Evolutionary conservation across 225 moss, liverwort and hornwort species (phyloP).

Genomic region (Antitrichia curtipendula): DNA sequence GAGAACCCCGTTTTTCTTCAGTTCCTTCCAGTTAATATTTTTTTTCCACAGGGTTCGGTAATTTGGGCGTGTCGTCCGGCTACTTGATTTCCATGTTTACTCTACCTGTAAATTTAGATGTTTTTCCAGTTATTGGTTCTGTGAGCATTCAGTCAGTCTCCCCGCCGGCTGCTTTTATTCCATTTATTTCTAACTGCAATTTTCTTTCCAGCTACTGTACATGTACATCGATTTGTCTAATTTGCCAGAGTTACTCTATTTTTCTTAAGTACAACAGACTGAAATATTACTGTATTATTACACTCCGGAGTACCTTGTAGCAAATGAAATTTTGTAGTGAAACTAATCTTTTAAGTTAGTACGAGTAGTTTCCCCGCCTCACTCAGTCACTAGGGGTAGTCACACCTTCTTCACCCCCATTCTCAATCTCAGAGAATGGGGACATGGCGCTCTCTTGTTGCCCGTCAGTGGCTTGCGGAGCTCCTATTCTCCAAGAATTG

Average conservation of each 20-base stretch:
- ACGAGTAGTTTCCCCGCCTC: neutral
- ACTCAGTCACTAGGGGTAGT: too few species aligned
- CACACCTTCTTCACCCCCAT: too few species aligned
- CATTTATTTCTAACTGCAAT: neutral
- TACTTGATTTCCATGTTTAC: neutral
- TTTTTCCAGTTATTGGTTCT: neutral
- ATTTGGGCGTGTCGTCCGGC: neutral
- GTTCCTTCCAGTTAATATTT: too few species aligned
- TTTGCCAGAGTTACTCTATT: neutral
- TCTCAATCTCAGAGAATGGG: too few species aligned
- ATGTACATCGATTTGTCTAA: neutral
- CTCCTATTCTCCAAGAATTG: too few species aligned
- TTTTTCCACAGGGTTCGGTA: too few species aligned
- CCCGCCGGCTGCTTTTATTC: neutral
- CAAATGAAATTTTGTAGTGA: neutral
- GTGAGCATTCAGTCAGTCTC: too few species aligned
- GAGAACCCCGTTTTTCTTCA: neutral
- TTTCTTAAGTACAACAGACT: neutral
- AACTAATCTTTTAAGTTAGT: neutral
- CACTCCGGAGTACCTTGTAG: too few species aligned
- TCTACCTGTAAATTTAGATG: neutral
- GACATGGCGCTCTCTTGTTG: too few species aligned
- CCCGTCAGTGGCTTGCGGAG: too few species aligned
- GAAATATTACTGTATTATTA: neutral
- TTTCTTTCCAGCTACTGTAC: too few species aligned